phyloP scores from a whole-genome alignment of 2,329 filamentous ascomycete species.

The Calonectria pauciramosa region DNA sequence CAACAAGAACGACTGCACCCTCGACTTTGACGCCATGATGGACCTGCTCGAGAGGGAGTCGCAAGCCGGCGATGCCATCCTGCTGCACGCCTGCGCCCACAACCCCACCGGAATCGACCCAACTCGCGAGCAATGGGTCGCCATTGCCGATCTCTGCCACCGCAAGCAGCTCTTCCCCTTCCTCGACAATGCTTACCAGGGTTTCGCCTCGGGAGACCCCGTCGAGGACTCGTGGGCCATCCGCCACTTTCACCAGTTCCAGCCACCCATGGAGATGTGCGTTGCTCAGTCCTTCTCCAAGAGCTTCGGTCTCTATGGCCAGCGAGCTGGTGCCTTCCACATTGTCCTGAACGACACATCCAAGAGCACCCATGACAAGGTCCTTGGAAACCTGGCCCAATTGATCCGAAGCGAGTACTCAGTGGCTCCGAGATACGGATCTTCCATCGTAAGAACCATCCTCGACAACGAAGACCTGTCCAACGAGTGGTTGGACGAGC shows the following conservation, averaged over 20 bases:
- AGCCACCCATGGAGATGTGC: constrained; percentile 86
- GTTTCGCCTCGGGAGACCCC: constrained; percentile 93
- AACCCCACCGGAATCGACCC: constrained; percentile 98
- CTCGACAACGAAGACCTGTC: constrained; percentile 86
- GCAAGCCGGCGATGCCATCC: constrained; percentile 83
- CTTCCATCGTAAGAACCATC: constrained; percentile 86
- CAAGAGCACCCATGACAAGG: constrained; percentile 60
- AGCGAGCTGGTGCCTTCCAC: constrained; percentile 96
- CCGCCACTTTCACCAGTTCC: constrained; percentile 84
- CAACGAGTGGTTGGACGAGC: constrained; percentile 90
- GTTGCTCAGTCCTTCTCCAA: constrained; percentile 96
- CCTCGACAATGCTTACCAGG: constrained; percentile 98
- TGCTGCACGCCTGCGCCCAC: constrained; percentile 95
- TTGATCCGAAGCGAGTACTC: constrained; percentile 96
- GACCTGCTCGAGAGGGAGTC: constrained; percentile 73
- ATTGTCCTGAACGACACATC: constrained; percentile 91
- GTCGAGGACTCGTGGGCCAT: constrained; percentile 88
- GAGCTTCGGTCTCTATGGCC: constrained; percentile 98
- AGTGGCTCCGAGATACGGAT: constrained; percentile 94
- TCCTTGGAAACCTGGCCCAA: constrained; percentile 54
- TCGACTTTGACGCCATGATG: constrained; percentile 93
- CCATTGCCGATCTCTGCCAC: constrained; percentile 83
- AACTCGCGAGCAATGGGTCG: constrained; percentile 92
- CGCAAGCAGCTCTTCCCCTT: constrained; percentile 91
- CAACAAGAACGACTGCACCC: constrained; percentile 84